Percentiles rank a stretch among this genome's conserved stretches.
phyloP scores from a whole-genome alignment of 768 basidiomycete genomes.

The Suillus subaureus region DNA sequence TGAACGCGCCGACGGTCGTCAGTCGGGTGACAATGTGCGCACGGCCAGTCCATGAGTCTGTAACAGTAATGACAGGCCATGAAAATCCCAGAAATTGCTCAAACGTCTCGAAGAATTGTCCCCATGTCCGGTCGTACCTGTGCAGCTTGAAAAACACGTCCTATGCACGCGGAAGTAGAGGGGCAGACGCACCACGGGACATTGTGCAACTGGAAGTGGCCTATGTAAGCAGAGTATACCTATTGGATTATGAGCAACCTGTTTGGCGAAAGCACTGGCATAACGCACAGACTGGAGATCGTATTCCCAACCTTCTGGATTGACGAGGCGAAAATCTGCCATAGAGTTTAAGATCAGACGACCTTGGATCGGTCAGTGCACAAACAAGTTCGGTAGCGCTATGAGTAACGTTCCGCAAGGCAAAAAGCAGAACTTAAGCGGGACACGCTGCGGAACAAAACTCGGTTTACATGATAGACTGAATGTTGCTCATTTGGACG shows the following conservation, averaged over 20 bases:
- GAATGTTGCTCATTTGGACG: not conserved
- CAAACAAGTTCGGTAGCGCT: not conserved
- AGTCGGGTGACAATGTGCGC: constrained; percentile 82
- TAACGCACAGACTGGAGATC: constrained; percentile 73
- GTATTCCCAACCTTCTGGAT: constrained; percentile 78
- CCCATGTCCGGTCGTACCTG: constrained; percentile 84
- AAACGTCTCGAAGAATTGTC: constrained; percentile 75
- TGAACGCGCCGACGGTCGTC: constrained; percentile 69
- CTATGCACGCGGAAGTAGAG: not conserved
- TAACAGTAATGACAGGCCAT: constrained; percentile 81
- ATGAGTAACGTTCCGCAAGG: not conserved
- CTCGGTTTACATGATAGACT: not conserved
- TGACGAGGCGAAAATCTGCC: constrained; percentile 74
- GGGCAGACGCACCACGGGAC: constrained; percentile 57
- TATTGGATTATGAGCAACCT: constrained; percentile 19
- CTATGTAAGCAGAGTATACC: constrained; percentile 78
- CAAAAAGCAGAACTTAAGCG: not conserved
- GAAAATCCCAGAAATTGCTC: constrained; percentile 80
- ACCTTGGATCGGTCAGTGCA: not conserved
- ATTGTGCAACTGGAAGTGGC: constrained; percentile 71
- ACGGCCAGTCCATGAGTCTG: constrained; percentile 68
- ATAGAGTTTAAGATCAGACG: constrained; percentile 29
- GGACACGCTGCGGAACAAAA: not conserved
- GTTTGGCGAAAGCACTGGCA: not conserved
- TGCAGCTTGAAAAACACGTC: not conserved